Percentiles rank a stretch among this genome's conserved stretches.
phyloP scores from a whole-genome alignment of 2,329 filamentous ascomycete species.

The Fusarium brevicatenulatum region DNA sequence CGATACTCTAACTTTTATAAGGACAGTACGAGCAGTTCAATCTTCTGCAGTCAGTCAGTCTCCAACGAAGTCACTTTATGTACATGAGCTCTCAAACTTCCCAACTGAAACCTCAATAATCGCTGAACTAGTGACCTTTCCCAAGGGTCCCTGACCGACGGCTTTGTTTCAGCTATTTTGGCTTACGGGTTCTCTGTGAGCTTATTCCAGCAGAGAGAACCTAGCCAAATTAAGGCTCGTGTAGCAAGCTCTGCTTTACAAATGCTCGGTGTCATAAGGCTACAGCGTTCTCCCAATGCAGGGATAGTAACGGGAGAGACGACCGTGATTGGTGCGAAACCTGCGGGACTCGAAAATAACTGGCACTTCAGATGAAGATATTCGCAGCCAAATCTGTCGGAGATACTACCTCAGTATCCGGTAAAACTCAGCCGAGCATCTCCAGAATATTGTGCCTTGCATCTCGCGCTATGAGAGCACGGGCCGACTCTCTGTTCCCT shows the following conservation, averaged over 20 bases:
- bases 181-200: rapidly evolving
- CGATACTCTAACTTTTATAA: not conserved
- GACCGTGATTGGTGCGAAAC: not conserved
- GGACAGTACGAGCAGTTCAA: no score
- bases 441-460: not conserved
- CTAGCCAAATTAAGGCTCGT: rapidly evolving
- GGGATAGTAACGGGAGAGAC: not conserved
- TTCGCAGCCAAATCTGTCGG: not conserved
- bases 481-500: no score
- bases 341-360: rapidly evolving
- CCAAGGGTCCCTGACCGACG: not conserved
- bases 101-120: no score
- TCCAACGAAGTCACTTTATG: no score
- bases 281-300: not conserved
- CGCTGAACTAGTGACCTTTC: not conserved
- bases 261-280: rapidly evolving
- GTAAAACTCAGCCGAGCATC: not conserved
- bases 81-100: no score
- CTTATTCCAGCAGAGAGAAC: no score
- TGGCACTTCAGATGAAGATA: not conserved
- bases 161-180: not conserved
- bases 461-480: no score
- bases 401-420: not conserved
- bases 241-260: not conserved
- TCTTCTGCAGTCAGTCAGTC: no score